These are phyloP conservation scores for Crotalaria pallida DNA, from an alignment of 306 rosid species.

Conservation along the genomic window DNA sequence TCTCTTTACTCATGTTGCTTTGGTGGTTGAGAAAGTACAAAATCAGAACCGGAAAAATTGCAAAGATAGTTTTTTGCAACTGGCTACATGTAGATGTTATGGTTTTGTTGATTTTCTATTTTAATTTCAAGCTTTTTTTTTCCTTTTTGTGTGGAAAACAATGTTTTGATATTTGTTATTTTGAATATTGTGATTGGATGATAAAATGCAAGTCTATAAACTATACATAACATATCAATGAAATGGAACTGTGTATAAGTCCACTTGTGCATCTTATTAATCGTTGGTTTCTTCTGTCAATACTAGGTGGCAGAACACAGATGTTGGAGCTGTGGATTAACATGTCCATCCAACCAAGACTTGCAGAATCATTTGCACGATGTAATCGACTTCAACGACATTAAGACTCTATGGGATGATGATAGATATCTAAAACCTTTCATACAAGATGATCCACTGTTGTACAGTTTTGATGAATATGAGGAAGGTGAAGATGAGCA, in stretches of 20 bases:
- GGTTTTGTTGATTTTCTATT: not conserved
- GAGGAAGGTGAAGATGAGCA: slow-evolving; percentile 65
- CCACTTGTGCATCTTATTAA: not conserved
- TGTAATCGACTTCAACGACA: slow-evolving; percentile 26
- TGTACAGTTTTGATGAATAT: slow-evolving; percentile 71
- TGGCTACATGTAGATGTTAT: not conserved
- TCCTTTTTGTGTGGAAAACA: not conserved
- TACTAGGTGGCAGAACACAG: slow-evolving; percentile 61
- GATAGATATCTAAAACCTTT: slow-evolving; percentile 76
- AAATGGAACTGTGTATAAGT: not conserved
- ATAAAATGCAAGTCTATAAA: not conserved
- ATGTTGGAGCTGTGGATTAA: slow-evolving; percentile 80
- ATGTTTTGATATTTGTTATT: not conserved
- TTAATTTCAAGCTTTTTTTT: not conserved
- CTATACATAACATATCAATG: not conserved
- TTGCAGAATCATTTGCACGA: slow-evolving; percentile 71
- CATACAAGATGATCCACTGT: slow-evolving; percentile 61
- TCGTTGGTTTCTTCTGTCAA: not conserved
- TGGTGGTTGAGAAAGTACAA: not conserved
- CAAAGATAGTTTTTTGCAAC: not conserved
- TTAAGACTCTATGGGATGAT: slow-evolving; percentile 52
- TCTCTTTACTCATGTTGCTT: not conserved
- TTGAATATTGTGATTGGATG: not conserved
- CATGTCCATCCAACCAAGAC: slow-evolving; percentile 44
- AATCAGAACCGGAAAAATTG: not conserved